Conservation (phyloP, 352 stramenopile species). For the Vaucheria bursata region DNA sequence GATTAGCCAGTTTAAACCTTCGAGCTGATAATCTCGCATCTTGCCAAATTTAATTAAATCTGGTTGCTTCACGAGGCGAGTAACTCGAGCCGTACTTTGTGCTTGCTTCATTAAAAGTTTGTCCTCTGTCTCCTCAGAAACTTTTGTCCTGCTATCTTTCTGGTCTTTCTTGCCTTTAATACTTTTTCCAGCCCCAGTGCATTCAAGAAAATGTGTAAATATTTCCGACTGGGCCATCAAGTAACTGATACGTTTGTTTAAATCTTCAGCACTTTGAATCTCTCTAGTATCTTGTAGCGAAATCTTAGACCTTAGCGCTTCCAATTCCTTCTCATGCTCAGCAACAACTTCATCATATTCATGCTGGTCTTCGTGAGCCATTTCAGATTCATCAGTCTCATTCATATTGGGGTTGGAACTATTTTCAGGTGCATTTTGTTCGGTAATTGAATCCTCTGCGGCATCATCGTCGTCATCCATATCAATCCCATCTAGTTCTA, state of each 20-base stretch:
- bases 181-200: constrained; percentile 13
- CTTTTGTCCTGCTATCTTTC: constrained; percentile 51
- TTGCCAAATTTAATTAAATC: constrained; percentile 54
- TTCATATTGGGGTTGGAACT: not conserved
- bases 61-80: constrained; percentile 73
- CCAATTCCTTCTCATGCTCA: constrained; percentile 24
- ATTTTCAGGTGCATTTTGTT: not conserved
- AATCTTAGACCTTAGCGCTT: constrained; percentile 17
- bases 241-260: constrained; percentile 66
- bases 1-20: constrained; percentile 96
- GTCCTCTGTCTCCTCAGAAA: constrained; percentile 72
- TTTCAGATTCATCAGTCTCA: not conserved
- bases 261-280: constrained; percentile 16
- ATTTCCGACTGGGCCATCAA: constrained; percentile 91
- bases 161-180: constrained; percentile 58
- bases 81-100: constrained; percentile 68
- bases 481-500: constrained; percentile 15
- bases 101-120: constrained; percentile 72
- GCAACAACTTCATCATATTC: constrained; percentile 20
- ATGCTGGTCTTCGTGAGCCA: constrained; percentile 13
- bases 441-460: not conserved
- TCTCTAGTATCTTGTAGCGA: not conserved
- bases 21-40: constrained; percentile 93
- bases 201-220: constrained; percentile 89
- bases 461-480: constrained; percentile 18